Evolutionary conservation across 2,329 filamentous ascomycete species (phyloP), one percentile per base, ranked within the genome.

Genomic region (Raffaelea arxii): DNA sequence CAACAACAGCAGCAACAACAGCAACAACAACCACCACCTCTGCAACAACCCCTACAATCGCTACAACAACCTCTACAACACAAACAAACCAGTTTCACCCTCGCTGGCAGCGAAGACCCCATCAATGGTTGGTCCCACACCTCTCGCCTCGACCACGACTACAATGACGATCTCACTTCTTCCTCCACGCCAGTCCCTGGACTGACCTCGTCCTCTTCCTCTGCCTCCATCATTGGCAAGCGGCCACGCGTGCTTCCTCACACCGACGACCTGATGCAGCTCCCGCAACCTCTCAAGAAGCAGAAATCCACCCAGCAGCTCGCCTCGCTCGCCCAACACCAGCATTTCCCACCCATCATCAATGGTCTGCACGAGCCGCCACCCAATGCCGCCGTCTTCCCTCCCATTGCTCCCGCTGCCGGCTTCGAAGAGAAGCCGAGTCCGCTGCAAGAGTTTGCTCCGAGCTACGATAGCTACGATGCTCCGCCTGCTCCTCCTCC

Each of bases 261-360:
- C 47, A 78, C 79, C 53, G 79, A 82, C 48, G 77, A 82, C 51
- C 77, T 80, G 51, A 71, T 80, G 32, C 78, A 82, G 57, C 65
- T 82, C 16, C 79, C 79, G 1, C 77, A 82, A 55, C 78, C 78
- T 3, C 67, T 77, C 41, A 81, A 81, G 65, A 82, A 81, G 57
- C 77, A 78, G 54, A 81, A 78, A 58, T 72, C 78, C 3, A 66
- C 70, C 12, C 71, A 75, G 51, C 72, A 77, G 54, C 65, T 70
- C 5, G 49, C 46, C 6, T 36, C 52, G 1, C 39, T 49, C 21
- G 43, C 32, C 48, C 52, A 50, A 21, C 71, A 73, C 43, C 52
- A 50, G 23, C 71, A 73, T 42, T 74, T 79, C 57, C 79, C 79
- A 9, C 78, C 78, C 45, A 82, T 82, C 51, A 82, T 82, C 58